Conservation (phyloP, 352 stramenopile genomes). For the Pythium sp. region DNA sequence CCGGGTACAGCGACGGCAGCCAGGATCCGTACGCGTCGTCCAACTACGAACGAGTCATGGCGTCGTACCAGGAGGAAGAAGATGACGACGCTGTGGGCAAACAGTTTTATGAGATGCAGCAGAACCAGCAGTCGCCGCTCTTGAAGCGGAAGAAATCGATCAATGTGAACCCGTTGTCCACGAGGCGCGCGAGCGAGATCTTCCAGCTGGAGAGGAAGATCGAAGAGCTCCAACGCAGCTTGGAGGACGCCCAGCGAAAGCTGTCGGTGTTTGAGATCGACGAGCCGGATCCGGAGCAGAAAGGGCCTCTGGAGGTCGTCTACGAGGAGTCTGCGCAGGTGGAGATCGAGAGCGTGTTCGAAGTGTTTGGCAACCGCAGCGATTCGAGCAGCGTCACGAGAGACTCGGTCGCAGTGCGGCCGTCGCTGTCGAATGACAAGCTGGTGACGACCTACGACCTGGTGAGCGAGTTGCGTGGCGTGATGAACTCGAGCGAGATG, state of each 20-base stretch:
- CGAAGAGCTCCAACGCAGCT: conserved; percentile 47
- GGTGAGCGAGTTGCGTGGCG: conserved; percentile 51
- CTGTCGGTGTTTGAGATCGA: conserved; percentile 54
- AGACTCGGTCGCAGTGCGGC: conserved; percentile 9
- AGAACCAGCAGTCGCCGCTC: not conserved
- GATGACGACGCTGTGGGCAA: conserved; percentile 20
- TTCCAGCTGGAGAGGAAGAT: conserved; percentile 64
- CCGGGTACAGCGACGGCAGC: conserved; percentile 38
- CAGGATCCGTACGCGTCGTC: conserved; percentile 52
- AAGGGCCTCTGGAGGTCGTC: conserved; percentile 29
- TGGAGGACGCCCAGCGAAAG: conserved; percentile 61
- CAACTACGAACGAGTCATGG: conserved; percentile 71
- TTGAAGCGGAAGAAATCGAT: conserved; percentile 16
- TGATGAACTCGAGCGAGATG: conserved; percentile 70
- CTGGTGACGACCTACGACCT: conserved; percentile 46
- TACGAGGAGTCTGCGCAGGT: conserved; percentile 40
- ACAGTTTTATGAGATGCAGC: not conserved
- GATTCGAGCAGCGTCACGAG: conserved; percentile 15
- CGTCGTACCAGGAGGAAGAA: conserved; percentile 28
- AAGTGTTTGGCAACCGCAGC: conserved; percentile 37
- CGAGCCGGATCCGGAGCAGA: conserved; percentile 46
- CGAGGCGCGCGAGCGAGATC: conserved; percentile 34
- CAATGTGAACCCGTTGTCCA: conserved; percentile 22
- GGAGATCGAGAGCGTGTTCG: conserved; percentile 53
- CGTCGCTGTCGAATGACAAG: conserved; percentile 18